Base-by-base conservation (phyloP, 2,329 filamentous ascomycete genomes). In the Penicillium sp. region DNA sequence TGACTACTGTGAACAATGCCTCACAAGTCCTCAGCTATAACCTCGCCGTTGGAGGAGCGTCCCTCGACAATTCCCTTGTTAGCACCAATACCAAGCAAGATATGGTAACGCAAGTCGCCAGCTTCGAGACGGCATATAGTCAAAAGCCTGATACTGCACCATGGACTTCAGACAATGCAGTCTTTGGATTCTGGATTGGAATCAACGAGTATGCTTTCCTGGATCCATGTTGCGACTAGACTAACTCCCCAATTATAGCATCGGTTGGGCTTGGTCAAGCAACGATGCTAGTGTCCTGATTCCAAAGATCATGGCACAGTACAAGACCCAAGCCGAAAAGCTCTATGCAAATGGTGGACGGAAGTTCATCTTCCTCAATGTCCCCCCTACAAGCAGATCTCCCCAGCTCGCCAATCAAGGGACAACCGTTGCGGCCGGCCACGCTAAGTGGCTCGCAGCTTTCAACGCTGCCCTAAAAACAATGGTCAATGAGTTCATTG, bases 321-420 rank as follows among this genome's bases (percentile, higher is more conserved):
- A 83, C 51, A 79, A 79, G 50, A 61, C 67, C 2, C 70, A 79
- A 45, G 60, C 79, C 46, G 67, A 80, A 55, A 67, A 77, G 21
- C 72, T 89, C 7, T 85, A 85, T 60, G 67, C 73, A 2, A 73
- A 77, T 2, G 85, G 85, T 0, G 80, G 80, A 2, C 75, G 85
- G 6, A 85, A 86, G 55, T 88, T 88, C 59, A 75, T 81, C 2
- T 78, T 88, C 53, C 60, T 88, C 31, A 85, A 80, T 52, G 84
- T 87, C 0, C 86, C 86, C 2, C 82, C 82, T 1, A 65, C 62
- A 0, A 66, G 66, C n/a, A 65, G 69, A 7, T 66, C 62, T 37
- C 71, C 71, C 27, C 51, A 61, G 2, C 66, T 71, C 19, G 23
- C 63, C 2, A 51, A 57, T 0, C 58, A 68, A 43, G 69, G 69